phyloP scores from a whole-genome alignment of 1,139 yeast species.

The Kodamaea anthophila region DNA sequence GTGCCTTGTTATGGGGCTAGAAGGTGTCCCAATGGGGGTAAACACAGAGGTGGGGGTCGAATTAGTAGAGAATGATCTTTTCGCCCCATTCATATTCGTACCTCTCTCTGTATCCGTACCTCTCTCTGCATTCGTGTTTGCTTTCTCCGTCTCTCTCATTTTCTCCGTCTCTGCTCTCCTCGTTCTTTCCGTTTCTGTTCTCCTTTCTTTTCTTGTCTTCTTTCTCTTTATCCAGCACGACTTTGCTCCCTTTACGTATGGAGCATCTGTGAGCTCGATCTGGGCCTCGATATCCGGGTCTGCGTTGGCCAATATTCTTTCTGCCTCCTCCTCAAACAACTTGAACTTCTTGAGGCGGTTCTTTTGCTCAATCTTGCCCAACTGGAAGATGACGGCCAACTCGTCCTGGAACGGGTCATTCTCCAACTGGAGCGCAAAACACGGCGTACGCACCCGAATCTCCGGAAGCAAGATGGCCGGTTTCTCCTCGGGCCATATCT shows the following conservation, averaged over 20 bases:
- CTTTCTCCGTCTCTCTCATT: too few species aligned
- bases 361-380: slow-evolving; percentile 34
- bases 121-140: too few species aligned
- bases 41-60: too few species aligned
- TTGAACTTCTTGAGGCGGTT: slow-evolving; percentile 25
- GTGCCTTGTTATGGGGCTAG: too few species aligned
- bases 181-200: too few species aligned
- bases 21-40: too few species aligned
- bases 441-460: slow-evolving; percentile 24
- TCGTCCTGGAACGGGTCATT: slow-evolving; percentile 42
- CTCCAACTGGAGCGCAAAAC: slow-evolving; percentile 34
- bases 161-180: too few species aligned
- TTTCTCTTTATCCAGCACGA: neutral
- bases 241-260: neutral
- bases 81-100: too few species aligned
- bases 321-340: slow-evolving; percentile 23
- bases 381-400: slow-evolving; percentile 31
- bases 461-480: slow-evolving; percentile 26
- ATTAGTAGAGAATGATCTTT: too few species aligned
- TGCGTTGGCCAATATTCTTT: slow-evolving; percentile 10
- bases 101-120: too few species aligned
- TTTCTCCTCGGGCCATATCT: slow-evolving; percentile 29
- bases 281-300: slow-evolving; percentile 12
- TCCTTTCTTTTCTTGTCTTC: too few species aligned
- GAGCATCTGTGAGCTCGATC: slow-evolving; percentile 8